Evolutionary conservation across 164 flowering plant genomes (phyloP).

Genomic region (Vitis riparia): DNA sequence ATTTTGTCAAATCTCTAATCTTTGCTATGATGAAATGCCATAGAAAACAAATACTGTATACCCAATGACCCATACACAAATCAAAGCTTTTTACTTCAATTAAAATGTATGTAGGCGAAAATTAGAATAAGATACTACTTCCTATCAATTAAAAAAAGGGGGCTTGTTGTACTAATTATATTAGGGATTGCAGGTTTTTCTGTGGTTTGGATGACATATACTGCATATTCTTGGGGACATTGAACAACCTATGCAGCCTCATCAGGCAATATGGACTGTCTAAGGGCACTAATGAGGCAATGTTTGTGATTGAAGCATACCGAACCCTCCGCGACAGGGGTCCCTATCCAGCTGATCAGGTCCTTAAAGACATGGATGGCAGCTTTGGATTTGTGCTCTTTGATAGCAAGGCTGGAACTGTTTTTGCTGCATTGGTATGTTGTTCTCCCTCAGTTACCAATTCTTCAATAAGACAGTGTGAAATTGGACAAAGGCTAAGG

Average conservation of each 20-base stretch:
- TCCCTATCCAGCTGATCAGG: slow-evolving; percentile 79
- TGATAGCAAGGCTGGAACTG: slow-evolving; percentile 54
- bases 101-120: too few relatives aligned
- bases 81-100: too few relatives aligned
- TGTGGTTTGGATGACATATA: slow-evolving; percentile 59
- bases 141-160: too few relatives aligned
- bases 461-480: background rate
- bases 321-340: slow-evolving; percentile 81
- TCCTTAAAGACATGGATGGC: slow-evolving; percentile 69
- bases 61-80: too few relatives aligned
- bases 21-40: too few relatives aligned
- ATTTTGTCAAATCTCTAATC: too few relatives aligned
- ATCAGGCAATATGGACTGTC: slow-evolving; percentile 74
- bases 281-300: slow-evolving; percentile 65
- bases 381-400: slow-evolving; percentile 73
- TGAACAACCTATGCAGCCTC: slow-evolving; percentile 57
- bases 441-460: too few relatives aligned
- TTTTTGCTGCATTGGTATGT: slow-evolving; percentile 66
- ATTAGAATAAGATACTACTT: too few relatives aligned
- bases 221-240: slow-evolving; percentile 69
- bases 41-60: too few relatives aligned
- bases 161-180: too few relatives aligned
- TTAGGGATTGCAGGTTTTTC: slow-evolving; percentile 40
- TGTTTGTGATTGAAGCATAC: slow-evolving; percentile 78
- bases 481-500: background rate